Conservation (phyloP, 768 basidiomycete species). For the Serpula lacrymans region DNA sequence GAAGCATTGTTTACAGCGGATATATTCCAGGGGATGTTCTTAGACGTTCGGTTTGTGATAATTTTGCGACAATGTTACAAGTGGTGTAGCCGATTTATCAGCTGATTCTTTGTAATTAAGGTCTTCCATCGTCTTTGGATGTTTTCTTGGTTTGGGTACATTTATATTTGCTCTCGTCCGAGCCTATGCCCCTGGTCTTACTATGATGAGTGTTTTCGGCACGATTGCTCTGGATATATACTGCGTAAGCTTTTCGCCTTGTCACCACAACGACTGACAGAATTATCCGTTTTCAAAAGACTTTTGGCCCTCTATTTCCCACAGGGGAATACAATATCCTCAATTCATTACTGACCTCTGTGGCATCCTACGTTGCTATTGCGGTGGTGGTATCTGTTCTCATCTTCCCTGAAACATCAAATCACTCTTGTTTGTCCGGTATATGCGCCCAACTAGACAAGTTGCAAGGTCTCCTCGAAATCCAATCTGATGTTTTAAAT, state of each 20-base stretch:
- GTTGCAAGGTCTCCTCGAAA: conserved; percentile 23
- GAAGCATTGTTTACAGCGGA: conserved; percentile 33
- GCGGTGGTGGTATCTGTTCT: conserved; percentile 41
- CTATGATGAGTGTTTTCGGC: conserved; percentile 43
- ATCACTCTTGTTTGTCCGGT: conserved; percentile 34
- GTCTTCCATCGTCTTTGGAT: conserved; percentile 43
- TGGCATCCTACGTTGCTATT: conserved; percentile 46
- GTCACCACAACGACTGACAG: background rate
- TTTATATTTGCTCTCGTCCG: conserved; percentile 45
- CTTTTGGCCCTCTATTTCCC: conserved; percentile 50
- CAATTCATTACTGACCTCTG: conserved; percentile 40
- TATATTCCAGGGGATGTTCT: conserved; percentile 48
- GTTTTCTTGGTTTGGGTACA: conserved; percentile 44
- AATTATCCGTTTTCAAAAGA: conserved; percentile 26
- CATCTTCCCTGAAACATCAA: conserved; percentile 52
- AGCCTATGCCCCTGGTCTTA: conserved; percentile 44
- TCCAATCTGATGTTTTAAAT: conserved; percentile 27
- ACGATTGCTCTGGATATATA: conserved; percentile 45
- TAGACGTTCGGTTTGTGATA: conserved; percentile 39
- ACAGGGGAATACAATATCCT: conserved; percentile 41
- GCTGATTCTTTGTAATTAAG: too few relatives aligned
- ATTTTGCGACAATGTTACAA: background rate
- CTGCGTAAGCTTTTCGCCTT: conserved; percentile 26
- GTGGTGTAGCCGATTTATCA: conserved; percentile 9
- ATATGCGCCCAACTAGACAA: conserved; percentile 27